Conservation (phyloP, 495 filamentous ascomycete species). For the Talaromyces thailandensis region DNA sequence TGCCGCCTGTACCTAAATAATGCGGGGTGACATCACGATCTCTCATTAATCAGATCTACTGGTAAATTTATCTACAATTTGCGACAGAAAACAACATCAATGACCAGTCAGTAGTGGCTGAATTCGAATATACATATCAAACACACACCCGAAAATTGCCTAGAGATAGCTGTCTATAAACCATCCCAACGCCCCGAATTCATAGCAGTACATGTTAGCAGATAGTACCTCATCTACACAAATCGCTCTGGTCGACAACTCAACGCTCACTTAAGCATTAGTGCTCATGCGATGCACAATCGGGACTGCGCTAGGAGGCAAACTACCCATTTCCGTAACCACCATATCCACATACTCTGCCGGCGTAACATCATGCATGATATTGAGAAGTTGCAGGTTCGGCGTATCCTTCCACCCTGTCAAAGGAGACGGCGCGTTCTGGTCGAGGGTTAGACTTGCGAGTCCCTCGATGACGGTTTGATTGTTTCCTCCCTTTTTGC, state of each 20-base stretch:
- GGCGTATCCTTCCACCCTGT: constrained; percentile 51
- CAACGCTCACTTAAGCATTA: constrained; percentile 18
- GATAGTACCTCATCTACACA: constrained; percentile 45
- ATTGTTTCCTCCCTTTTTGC: constrained; percentile 18
- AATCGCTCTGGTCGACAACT: neutral
- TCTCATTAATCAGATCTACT: neutral
- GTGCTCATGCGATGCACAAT: constrained; percentile 43
- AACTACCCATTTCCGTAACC: constrained; percentile 80
- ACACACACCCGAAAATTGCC: neutral
- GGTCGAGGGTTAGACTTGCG: constrained; percentile 9
- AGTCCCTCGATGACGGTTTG: constrained; percentile 16
- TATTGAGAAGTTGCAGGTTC: constrained; percentile 64
- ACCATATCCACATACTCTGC: constrained; percentile 81
- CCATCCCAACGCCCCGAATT: neutral
- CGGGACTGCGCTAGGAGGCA: constrained; percentile 75
- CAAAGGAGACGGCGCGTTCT: constrained; percentile 27
- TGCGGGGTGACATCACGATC: neutral
- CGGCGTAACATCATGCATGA: constrained; percentile 93
- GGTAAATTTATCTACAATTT: neutral
- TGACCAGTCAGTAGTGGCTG: neutral
- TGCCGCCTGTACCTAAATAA: neutral
- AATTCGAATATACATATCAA: neutral
- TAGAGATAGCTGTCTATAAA: neutral
- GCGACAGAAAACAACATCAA: neutral
- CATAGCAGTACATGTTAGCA: neutral